These are phyloP conservation scores for Cucumis sativus DNA, from an alignment of 306 rosid species.

Conservation along the genomic window DNA sequence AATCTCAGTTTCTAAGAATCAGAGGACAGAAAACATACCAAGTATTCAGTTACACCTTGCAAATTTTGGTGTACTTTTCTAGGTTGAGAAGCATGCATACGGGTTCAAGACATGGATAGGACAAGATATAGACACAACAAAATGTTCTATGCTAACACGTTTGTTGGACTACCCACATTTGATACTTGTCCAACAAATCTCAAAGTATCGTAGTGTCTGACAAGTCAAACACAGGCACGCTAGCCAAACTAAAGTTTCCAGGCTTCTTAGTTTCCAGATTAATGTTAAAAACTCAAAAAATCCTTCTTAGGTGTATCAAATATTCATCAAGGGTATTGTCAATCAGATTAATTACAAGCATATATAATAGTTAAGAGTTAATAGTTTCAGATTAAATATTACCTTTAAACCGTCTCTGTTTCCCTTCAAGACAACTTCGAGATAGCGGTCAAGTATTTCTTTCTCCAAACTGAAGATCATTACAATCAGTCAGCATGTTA, in stretches of 20 bases:
- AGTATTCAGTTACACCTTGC: background rate
- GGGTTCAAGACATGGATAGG: no score
- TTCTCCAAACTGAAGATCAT: conserved; percentile 74
- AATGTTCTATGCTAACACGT: no score
- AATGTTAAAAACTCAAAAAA: background rate
- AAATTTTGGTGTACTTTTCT: background rate
- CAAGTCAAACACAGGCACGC: no score
- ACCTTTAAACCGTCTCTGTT: conserved; percentile 96
- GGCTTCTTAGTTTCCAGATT: background rate
- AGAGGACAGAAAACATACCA: background rate
- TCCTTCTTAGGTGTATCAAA: background rate
- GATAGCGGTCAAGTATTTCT: conserved; percentile 88
- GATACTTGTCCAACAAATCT: no score
- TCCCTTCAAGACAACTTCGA: conserved; percentile 85
- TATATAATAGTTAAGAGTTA: background rate
- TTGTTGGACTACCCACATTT: no score
- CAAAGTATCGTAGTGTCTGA: no score
- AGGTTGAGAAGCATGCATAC: no score
- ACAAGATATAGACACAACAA: no score
- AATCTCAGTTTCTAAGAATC: conserved; percentile 64
- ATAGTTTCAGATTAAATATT: background rate
- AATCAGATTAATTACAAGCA: conserved; percentile 9
- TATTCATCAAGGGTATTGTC: background rate
- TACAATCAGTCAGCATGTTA: background rate
- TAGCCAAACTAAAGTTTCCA: no score